Evolutionary conservation across 2,329 filamentous ascomycete genomes (phyloP).

Genomic region (Mycosphaerella sp.): DNA sequence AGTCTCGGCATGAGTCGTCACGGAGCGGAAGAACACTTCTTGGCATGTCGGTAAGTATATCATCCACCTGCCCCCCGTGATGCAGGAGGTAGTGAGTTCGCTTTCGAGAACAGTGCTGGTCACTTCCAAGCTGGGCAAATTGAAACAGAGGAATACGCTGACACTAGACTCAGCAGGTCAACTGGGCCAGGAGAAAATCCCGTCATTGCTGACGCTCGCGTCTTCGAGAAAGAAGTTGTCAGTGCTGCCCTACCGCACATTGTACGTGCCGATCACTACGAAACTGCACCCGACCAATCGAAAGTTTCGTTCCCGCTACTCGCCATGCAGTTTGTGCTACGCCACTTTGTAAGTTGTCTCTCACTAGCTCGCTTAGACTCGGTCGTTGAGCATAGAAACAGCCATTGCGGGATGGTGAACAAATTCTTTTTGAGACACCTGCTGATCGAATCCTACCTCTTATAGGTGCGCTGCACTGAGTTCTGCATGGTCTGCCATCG

Average conservation of each 20-base stretch:
- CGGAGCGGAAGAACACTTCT: conserved; percentile 48
- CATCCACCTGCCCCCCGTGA: not conserved
- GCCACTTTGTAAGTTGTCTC: conserved; percentile 51
- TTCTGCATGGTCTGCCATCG: conserved; percentile 83
- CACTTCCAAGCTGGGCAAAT: too few relatives aligned
- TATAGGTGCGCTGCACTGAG: conserved; percentile 61
- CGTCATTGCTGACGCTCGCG: conserved; percentile 35
- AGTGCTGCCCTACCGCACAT: conserved; percentile 39
- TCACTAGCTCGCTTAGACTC: too few relatives aligned
- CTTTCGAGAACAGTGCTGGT: too few relatives aligned
- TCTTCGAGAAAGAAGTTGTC: conserved; percentile 31
- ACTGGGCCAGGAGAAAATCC: conserved; percentile 23
- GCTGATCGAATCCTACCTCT: too few relatives aligned
- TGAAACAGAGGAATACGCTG: too few relatives aligned
- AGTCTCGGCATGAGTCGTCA: conserved; percentile 56
- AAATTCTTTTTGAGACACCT: too few relatives aligned
- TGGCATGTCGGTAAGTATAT: conserved; percentile 37
- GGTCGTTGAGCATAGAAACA: too few relatives aligned
- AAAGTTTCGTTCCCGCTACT: conserved; percentile 50
- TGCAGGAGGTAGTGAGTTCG: too few relatives aligned
- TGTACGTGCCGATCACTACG: conserved; percentile 48
- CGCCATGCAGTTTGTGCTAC: conserved; percentile 67
- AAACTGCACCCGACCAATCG: not conserved
- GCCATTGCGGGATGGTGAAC: too few relatives aligned
- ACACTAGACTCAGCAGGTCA: too few relatives aligned